Base-by-base conservation (phyloP, 2,329 filamentous ascomycete species). In the Xylariaceae sp. region DNA sequence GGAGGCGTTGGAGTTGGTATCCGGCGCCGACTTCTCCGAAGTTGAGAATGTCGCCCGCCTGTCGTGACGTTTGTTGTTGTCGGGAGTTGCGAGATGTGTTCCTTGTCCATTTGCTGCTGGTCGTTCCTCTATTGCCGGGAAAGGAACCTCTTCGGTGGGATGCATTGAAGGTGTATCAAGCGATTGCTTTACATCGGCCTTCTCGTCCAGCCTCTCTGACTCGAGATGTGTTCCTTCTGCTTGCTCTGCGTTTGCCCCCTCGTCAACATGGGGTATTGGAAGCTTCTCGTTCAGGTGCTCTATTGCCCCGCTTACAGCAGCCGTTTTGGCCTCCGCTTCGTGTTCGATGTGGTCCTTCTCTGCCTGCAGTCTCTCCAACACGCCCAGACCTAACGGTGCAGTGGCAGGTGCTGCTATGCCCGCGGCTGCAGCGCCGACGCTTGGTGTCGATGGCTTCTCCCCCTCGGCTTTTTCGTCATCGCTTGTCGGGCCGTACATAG, bases 41-140 rank as follows among this genome's bases (percentile, higher is more conserved):
- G 66, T 65, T 14, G 73, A 76, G 51, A 81, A 79, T 0, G 76
- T 80, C 3, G 76, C 66, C 38, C 71, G 71, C 17, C 75, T 68
- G 17, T 73, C 68, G 38, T 64, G 61, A 38, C 64, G 61, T 39
- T 61, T 63, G 49, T 61, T 67, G 32, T 66, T 65, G 13, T 54
- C 59, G 26, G 55, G 36, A 38, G 53, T 41, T 14, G 55, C 51
- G 28, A 44, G 43, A 31, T 46, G 54, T 31, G 44, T 44, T n/a
- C n/a, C 11, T 24, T 24, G 21, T 11, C 7, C 21, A 34, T 41
- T 5, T 9, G 7, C 35, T 31, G 51, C 52, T 11, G 54, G 49
- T 4, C 55, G 54, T 8, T 52, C 54, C n/a, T 74, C 72, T 27
- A 74, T 61, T 3, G 64, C 48, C 7, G 72, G 71, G 56, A 76